Conservation (phyloP, 2,329 filamentous ascomycete species). For the Trichoderma semiorbis region DNA sequence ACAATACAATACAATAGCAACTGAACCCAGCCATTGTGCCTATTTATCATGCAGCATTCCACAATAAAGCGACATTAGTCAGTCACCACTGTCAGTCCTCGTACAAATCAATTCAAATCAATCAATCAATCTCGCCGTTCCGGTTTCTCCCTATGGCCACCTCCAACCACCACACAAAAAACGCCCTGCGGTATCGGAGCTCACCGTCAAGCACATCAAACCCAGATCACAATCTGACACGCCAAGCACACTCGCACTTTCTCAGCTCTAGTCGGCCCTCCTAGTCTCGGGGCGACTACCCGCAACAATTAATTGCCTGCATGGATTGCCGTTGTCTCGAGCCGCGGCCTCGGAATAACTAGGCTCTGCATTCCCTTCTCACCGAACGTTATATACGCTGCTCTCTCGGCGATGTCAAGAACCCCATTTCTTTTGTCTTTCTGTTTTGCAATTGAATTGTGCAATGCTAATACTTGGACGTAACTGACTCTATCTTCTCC, state of each 20-base stretch:
- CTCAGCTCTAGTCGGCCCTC: background rate
- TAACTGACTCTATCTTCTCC: slow-evolving; percentile 3
- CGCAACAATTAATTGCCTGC: background rate
- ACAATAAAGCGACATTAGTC: background rate
- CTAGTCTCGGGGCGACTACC: background rate
- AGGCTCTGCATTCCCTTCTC: background rate
- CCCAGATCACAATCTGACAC: background rate
- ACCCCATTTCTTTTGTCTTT: background rate
- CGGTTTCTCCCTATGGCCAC: background rate
- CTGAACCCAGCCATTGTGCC: background rate
- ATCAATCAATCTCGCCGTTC: background rate
- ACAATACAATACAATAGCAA: background rate
- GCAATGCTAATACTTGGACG: background rate
- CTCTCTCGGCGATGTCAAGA: background rate
- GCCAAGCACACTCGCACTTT: background rate
- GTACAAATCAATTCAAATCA: background rate
- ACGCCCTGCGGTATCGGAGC: background rate
- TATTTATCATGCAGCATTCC: background rate
- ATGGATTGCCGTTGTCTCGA: background rate
- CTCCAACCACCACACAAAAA: background rate
- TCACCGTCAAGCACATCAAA: background rate
- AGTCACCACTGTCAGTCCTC: background rate
- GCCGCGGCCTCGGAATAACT: slow-evolving; percentile 1
- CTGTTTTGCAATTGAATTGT: background rate
- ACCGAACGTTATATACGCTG: slow-evolving; percentile 15